Base-by-base conservation (phyloP, 306 rosid genomes). In the Cicer yamashitae region DNA sequence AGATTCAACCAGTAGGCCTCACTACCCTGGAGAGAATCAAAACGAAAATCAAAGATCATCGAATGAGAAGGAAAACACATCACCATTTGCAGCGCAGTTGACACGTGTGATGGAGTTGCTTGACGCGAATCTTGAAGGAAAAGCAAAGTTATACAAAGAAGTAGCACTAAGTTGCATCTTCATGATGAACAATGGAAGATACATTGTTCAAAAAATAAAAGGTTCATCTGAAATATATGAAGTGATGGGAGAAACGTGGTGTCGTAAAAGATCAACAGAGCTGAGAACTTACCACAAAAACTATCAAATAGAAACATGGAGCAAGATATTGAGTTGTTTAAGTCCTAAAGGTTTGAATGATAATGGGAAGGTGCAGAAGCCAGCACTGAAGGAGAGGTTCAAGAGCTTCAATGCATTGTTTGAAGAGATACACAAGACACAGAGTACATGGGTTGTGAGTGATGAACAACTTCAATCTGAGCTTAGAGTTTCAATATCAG, bases 401-500 rank as follows among this genome's bases (percentile, higher is more conserved):
- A 93, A 93, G 82, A 75, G 59, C 44, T 93, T 93, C 83, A 93
- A 91, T 51, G 38, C 86, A 0, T 74, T 81, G 87, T 89, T 93
- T 13, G 98, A 91, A 0, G 97, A 91, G 75, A 87, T 91, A 63
- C 97, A 91, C 79, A 93, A 83, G 77, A 82, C 93, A 7, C 98
- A 93, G 71, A 86, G 91, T 86, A 56, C 87, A 9, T 93, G 98
- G 98, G 96, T 93, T 8, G 93, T 93, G 64, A 74, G 88, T 10
- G 98, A 91, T 52, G 96, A 93, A 34, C 98, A 93, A 58, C 97
- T 93, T 75, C 91, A 88, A 25, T 91, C 98, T 46, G 98, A 93
- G 86, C 89, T 93, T 1, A 76, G 96, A 82, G 90, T 89, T 63
- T 93, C 98, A 0, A 82, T 93, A 8, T 84, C 97, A 3, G 87